Conservation (phyloP, 2,329 filamentous ascomycete species). For the Ophiostoma sp. region DNA sequence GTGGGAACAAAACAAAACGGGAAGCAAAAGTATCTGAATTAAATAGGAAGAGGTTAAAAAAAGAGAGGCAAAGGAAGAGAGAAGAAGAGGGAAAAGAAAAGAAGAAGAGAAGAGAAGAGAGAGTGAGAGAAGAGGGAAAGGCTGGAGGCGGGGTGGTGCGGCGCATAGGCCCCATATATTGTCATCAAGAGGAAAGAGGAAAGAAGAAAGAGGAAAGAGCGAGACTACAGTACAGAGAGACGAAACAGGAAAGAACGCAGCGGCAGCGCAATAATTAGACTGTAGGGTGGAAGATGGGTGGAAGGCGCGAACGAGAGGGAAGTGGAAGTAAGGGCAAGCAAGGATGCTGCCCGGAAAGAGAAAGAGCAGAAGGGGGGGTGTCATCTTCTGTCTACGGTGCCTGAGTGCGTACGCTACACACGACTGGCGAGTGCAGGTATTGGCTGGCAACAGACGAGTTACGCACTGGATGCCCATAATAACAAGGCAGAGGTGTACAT, state of each 20-base stretch:
- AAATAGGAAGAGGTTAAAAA: background rate
- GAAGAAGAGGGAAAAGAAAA: background rate
- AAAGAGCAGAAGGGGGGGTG: conserved; percentile 6
- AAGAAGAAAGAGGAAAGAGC: background rate
- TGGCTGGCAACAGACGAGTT: background rate
- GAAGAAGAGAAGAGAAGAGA: background rate
- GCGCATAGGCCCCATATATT: conserved; percentile 9
- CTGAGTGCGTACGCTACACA: background rate
- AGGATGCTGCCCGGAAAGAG: conserved; percentile 4
- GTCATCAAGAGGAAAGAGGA: conserved; percentile 1
- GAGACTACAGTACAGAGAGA: background rate
- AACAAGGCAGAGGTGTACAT: background rate
- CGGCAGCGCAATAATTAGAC: background rate
- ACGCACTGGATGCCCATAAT: background rate
- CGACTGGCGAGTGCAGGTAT: background rate
- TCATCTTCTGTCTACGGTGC: background rate
- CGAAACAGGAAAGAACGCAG: background rate
- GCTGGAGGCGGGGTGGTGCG: conserved; percentile 10
- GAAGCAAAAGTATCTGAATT: background rate
- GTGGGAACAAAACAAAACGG: no score
- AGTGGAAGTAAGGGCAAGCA: conserved; percentile 7
- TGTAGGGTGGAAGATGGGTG: background rate
- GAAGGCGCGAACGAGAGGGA: background rate
- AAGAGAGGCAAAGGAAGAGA: background rate
- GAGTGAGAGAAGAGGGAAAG: background rate